Evolutionary conservation across 768 basidiomycete species (phyloP).

Genomic region (Trametes sanguinea): DNA sequence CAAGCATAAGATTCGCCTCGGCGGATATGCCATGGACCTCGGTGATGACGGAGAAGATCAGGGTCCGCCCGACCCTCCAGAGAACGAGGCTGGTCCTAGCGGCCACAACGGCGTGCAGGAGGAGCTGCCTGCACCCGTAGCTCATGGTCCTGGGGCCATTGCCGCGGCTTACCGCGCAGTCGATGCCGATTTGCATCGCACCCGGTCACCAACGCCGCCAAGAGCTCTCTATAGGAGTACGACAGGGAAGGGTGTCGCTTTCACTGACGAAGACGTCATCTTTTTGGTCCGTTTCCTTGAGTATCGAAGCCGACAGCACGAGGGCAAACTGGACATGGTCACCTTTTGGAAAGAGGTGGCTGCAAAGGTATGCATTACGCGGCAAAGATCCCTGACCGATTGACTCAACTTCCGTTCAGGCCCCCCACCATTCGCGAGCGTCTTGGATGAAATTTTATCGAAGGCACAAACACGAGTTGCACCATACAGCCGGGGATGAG

Average conservation of each 20-base stretch:
- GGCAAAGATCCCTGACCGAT: background rate
- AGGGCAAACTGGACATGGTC: conserved; percentile 71
- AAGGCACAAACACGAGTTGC: conserved; percentile 82
- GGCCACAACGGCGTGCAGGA: conserved; percentile 47
- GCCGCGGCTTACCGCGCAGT: conserved; percentile 46
- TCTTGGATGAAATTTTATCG: conserved; percentile 96
- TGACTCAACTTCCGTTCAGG: conserved; percentile 41
- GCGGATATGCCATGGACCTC: conserved; percentile 77
- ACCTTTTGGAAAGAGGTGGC: conserved; percentile 81
- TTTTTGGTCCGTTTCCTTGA: conserved; percentile 79
- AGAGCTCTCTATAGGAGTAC: conserved; percentile 79
- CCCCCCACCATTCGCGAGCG: conserved; percentile 87
- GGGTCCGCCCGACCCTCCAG: conserved; percentile 3
- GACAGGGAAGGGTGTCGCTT: conserved; percentile 88
- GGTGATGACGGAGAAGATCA: conserved; percentile 42
- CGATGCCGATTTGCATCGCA: conserved; percentile 45
- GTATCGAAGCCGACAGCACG: conserved; percentile 41
- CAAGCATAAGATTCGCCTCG: conserved; percentile 88
- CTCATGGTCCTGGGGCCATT: conserved; percentile 46
- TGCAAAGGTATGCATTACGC: conserved; percentile 46
- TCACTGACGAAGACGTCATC: conserved; percentile 79
- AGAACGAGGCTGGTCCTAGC: conserved; percentile 45
- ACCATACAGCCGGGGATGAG: conserved; percentile 64
- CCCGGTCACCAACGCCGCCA: conserved; percentile 80
- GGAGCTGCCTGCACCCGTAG: conserved; percentile 21